phyloP scores from a whole-genome alignment of 371 early-diverging fungal species.

The Mortierella sp. region DNA sequence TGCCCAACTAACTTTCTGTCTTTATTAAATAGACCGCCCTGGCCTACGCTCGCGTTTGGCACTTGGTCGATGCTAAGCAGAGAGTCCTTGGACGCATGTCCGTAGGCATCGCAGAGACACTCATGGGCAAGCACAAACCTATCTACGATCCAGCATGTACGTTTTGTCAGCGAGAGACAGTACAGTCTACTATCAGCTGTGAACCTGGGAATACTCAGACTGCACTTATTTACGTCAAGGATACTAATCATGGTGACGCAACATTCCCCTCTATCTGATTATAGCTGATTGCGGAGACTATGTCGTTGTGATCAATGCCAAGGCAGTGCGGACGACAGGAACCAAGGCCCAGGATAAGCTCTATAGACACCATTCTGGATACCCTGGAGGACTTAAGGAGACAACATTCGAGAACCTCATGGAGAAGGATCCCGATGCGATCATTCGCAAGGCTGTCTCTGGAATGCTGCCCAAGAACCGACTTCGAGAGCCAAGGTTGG shows the following conservation, averaged over 20 bases:
- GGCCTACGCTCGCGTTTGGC: constrained; percentile 96
- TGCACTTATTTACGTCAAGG: no score
- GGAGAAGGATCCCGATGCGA: constrained; percentile 83
- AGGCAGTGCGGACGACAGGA: constrained; percentile 85
- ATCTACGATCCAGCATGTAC: constrained; percentile 92
- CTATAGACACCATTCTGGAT: constrained; percentile 91
- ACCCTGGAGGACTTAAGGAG: constrained; percentile 93
- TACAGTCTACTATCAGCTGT: neutral
- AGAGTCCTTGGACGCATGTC: constrained; percentile 92
- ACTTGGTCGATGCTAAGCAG: constrained; percentile 93
- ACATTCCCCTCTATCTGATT: neutral
- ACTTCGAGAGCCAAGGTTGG: constrained; percentile 83
- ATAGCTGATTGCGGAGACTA: constrained; percentile 97
- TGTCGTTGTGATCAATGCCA: constrained; percentile 96
- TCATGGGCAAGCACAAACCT: constrained; percentile 98
- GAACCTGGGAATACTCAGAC: neutral
- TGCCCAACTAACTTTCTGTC: neutral
- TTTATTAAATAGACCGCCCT: constrained; percentile 79
- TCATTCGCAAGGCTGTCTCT: constrained; percentile 92
- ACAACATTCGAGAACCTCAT: constrained; percentile 79
- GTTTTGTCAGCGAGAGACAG: neutral
- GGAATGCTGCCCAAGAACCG: constrained; percentile 98
- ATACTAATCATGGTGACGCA: no score
- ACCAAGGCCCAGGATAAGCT: constrained; percentile 90
- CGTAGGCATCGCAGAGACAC: constrained; percentile 88